Base-by-base conservation (phyloP, 371 early-diverging fungal genomes). In the Synchytrium microbalum region DNA sequence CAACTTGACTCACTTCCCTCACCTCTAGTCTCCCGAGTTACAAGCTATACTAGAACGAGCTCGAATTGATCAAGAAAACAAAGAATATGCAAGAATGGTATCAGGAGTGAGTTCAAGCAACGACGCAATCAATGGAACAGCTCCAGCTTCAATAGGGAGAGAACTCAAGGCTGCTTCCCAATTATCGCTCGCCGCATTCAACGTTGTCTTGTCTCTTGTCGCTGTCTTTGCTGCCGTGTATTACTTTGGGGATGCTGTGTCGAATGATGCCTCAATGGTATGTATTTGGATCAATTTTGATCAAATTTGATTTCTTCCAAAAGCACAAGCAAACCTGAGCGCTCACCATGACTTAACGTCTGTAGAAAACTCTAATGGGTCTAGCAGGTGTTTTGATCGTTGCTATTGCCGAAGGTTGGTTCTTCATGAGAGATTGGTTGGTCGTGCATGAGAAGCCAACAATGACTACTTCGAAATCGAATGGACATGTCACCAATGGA, bases 181-280 rank as follows among this genome's bases (percentile, higher is more conserved):
- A 29, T 77, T 80, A 57, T 65, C 86, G 3, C 74, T 77, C 2
- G 75, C 85, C 16, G 79, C 86, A n/a, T 51, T 82, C 26, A 88
- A 88, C 61, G 84, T 86, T 32, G 55, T 78, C 0, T 77, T 88
- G 54, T 83, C 85, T 16, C 79, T 84, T 73, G 79, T 69, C 0
- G 86, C 86, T 1, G 85, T 84, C 14, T 85, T 82, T 72, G 76
- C 74, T 1, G 85, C 86, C 3, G 77, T 82, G 3, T 84, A 79
- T 63, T 79, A 79, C 61, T 76, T 82, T 32, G 72, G 81, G 0
- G 63, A 76, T 28, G 72, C 81, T 0, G 75, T 88, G 29, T 69
- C 80, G 0, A 25, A 65, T 24, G 88, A 88, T 67, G 60, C 75
- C 63, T 84, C 84, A 3, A 58, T 80, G 73, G 88, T 88, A 59